Percentiles rank a stretch among this genome's conserved stretches.
phyloP scores from a whole-genome alignment of 345 rosid species.

The Ceriops tagal region DNA sequence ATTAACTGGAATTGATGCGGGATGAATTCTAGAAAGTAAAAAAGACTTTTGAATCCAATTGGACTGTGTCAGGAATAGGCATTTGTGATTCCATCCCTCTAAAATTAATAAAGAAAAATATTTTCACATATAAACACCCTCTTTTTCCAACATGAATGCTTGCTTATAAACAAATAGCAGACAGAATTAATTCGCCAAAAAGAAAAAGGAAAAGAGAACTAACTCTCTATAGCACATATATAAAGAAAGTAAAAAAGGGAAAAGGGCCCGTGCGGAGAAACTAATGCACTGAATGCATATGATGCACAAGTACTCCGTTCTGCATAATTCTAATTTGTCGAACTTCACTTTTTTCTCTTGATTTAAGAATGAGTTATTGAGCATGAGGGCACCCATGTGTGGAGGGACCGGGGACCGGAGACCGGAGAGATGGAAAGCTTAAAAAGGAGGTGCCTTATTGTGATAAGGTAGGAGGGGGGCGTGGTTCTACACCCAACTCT shows the following conservation, averaged over 20 bases:
- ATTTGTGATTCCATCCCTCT: not conserved
- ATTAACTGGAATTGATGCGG: not conserved
- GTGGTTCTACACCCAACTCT: not conserved
- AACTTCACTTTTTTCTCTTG: not conserved
- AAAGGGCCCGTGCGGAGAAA: no score
- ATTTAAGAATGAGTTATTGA: not conserved
- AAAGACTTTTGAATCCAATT: not conserved
- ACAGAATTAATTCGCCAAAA: no score
- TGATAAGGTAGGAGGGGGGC: not conserved
- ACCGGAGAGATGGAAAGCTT: not conserved
- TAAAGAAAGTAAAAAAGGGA: no score
- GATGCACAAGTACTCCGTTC: no score
- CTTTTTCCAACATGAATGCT: no score
- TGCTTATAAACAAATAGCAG: no score
- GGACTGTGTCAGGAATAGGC: not conserved
- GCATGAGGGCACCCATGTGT: constrained; percentile 20
- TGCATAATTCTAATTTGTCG: not conserved
- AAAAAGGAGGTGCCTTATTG: not conserved
- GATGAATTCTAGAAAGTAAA: not conserved
- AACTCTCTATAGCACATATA: no score
- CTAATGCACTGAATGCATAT: no score
- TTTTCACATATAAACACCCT: no score
- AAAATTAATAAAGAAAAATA: not conserved
- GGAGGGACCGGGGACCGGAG: constrained; percentile 33
- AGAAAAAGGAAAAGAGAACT: no score